Conservation (phyloP, 2,329 filamentous ascomycete genomes). For the Beauveria medogensis region DNA sequence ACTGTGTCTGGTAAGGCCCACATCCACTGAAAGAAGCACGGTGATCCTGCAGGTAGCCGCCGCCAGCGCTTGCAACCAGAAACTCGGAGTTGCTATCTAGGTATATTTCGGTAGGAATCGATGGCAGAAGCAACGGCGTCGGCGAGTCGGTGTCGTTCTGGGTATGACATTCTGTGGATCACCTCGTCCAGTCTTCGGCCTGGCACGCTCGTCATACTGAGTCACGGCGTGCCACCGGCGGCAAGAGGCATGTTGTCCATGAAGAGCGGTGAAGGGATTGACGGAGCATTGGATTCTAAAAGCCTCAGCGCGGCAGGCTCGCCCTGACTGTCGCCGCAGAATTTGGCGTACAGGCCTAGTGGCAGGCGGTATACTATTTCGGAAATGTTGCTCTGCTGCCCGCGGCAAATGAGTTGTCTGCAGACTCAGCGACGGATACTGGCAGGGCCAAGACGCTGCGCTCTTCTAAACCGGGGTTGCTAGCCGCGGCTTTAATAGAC, state of each 20-base stretch:
- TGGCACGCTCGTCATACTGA: background rate
- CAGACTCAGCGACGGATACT: background rate
- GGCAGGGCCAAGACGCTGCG: background rate
- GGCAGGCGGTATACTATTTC: background rate
- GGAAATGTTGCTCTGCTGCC: conserved; percentile 1
- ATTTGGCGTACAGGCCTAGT: conserved; percentile 1
- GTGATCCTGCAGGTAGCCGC: conserved; percentile 19
- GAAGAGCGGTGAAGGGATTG: background rate
- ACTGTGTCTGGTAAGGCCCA: conserved; percentile 24
- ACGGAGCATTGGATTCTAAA: background rate
- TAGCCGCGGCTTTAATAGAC: background rate
- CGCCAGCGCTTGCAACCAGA: conserved; percentile 24
- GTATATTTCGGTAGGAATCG: background rate
- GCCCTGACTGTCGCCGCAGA: background rate
- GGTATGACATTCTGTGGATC: conserved; percentile 10
- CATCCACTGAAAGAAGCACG: conserved; percentile 15
- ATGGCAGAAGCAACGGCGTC: background rate
- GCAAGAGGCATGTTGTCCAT: background rate
- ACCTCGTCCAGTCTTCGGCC: conserved; percentile 14
- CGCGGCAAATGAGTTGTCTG: background rate
- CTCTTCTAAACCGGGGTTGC: background rate
- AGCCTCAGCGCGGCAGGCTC: background rate
- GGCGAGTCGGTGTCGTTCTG: background rate
- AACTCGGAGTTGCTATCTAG: conserved; percentile 18
- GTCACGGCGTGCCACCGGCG: background rate